Base-by-base conservation (phyloP, 768 basidiomycete genomes). In the Coprinopsis sp. region DNA sequence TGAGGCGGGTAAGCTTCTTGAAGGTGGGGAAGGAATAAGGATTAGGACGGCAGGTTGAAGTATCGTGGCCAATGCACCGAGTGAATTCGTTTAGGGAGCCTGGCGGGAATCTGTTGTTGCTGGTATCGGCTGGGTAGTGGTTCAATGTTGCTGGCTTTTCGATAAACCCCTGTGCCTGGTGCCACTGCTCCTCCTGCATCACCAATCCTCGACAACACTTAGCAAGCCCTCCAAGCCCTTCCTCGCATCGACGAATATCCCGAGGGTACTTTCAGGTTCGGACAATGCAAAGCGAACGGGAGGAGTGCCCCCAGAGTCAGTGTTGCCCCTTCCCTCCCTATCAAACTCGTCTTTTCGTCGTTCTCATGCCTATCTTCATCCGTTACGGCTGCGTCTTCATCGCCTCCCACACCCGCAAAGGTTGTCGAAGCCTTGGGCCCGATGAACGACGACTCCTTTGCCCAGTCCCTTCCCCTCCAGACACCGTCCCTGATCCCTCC, bases 231-330 rank as follows among this genome's bases (percentile, higher is more conserved):
- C 18, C 43, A 44, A 30, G 4, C 43, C 43, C 21, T 24, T 44
- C 11, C 14, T 33, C 8, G 68, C 67, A 29, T 68, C 51, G 45
- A 70, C 34, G 44, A 66, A 70, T 14, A 70, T 37, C 7, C 64
- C 64, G 11, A 70, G 62, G 16, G 55, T 56, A n/a, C n/a, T 16
- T 48, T 51, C 27, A 69, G 55, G 31, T 62, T 64, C 13, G 58
- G 60, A 36, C 66, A 69, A 43, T 67, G 53, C 22, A 46, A 54
- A 0, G 67, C 66, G 34, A 69, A 67, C 12, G 66, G 67, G 1
- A 69, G 47, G 12, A 70, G 62, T 2, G 66, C 61, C 6, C 52
- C 49, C 7, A 70, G 45, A 1, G 66, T 65, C 10, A 70, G 54
- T 1, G 51, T 50, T 4, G 64, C 45, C 6, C 55, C 54, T 12